phyloP scores from a whole-genome alignment of 1,284 basidiomycete genomes.

The Tausonia pullulans region DNA sequence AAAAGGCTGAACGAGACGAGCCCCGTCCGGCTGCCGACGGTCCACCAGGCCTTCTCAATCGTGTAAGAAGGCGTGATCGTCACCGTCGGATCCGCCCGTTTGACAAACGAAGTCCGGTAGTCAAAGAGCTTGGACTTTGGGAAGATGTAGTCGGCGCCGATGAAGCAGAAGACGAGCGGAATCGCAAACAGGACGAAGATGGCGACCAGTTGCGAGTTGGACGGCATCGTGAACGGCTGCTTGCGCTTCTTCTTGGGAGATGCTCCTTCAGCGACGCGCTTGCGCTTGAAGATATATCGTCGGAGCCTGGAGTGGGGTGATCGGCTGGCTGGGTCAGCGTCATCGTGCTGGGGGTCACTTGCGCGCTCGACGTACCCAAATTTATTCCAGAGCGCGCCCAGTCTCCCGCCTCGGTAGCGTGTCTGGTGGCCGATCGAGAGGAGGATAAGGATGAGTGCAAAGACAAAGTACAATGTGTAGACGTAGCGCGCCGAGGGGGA shows the following conservation, averaged over 20 bases:
- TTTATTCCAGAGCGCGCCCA: constrained; percentile 27
- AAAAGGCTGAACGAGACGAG: constrained; percentile 66
- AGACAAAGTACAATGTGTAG: constrained; percentile 30
- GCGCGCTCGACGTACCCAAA: constrained; percentile 19
- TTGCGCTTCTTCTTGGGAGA: constrained; percentile 18
- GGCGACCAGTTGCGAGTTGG: constrained; percentile 49
- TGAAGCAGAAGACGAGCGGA: constrained; percentile 42
- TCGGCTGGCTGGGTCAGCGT: no score
- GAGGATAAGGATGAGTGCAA: constrained; percentile 25
- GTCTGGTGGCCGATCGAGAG: constrained; percentile 30
- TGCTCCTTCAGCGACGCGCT: neutral
- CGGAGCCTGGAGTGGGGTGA: constrained; percentile 17
- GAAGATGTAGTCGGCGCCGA: constrained; percentile 64
- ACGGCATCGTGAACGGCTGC: constrained; percentile 46
- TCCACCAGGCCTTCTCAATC: constrained; percentile 67
- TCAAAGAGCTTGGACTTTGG: constrained; percentile 45
- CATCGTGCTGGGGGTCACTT: no score
- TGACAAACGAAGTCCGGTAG: constrained; percentile 24
- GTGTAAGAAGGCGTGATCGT: constrained; percentile 42
- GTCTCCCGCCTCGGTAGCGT: constrained; percentile 25
- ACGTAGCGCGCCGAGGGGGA: constrained; percentile 32
- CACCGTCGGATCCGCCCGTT: constrained; percentile 22
- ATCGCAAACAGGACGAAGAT: constrained; percentile 39
- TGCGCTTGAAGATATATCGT: constrained; percentile 13
- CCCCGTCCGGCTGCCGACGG: constrained; percentile 58